Percentiles rank a stretch among this genome's conserved stretches.
Evolutionary conservation across 1,284 basidiomycete genomes (phyloP).

Genomic region (Melanopsichium pennsylvanicum): DNA sequence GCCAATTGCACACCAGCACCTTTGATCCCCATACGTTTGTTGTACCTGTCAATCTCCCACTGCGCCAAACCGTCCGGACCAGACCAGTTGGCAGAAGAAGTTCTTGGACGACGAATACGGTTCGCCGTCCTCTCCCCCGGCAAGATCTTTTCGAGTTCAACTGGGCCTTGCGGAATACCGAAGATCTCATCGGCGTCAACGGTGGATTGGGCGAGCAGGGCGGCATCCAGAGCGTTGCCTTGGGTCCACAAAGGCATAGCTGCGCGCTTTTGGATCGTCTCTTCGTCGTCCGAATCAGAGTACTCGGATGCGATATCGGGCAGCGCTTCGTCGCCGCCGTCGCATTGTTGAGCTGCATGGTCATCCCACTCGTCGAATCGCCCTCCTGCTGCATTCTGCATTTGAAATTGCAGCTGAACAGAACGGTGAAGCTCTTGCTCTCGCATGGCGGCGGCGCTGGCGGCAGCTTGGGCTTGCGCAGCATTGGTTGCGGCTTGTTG

Average conservation of each 20-base stretch:
- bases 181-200: constrained; percentile 63
- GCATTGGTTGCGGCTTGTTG: constrained; percentile 23
- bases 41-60: constrained; percentile 64
- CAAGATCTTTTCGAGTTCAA: constrained; percentile 58
- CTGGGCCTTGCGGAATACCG: constrained; percentile 58
- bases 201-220: constrained; percentile 51
- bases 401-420: constrained; percentile 31
- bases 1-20: constrained; percentile 30
- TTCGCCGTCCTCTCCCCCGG: constrained; percentile 43
- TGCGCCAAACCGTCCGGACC: constrained; percentile 58
- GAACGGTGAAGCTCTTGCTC: constrained; percentile 34
- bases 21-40: constrained; percentile 60
- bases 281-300: constrained; percentile 63
- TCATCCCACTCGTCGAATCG: constrained; percentile 35
- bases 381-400: constrained; percentile 28
- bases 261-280: constrained; percentile 54
- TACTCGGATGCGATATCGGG: constrained; percentile 60
- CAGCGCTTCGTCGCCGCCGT: constrained; percentile 35
- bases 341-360: constrained; percentile 10
- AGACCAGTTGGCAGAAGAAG: constrained; percentile 60
- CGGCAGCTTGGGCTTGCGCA: constrained; percentile 15
- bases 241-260: constrained; percentile 61
- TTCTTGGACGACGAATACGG: constrained; percentile 51
- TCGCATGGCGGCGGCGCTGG: constrained; percentile 24
- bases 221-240: constrained; percentile 51